Base-by-base conservation (phyloP, 2,329 filamentous ascomycete genomes). In the Sphaerulina populicola region DNA sequence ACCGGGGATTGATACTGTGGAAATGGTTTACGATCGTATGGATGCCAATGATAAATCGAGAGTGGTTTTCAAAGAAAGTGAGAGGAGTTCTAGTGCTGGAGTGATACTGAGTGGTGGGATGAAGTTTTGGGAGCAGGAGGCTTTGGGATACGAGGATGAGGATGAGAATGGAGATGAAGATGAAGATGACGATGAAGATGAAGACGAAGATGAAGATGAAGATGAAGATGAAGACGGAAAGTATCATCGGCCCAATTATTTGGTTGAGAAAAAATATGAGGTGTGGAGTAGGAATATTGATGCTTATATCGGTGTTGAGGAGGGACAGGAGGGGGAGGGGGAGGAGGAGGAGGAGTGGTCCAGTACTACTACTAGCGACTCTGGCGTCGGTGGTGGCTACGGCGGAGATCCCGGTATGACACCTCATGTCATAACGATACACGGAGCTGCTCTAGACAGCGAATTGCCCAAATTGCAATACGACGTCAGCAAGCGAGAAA, bases 21-120 rank as follows among this genome's bases (percentile, higher is more conserved):
- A 44, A 7, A 44, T 44, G 42, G 6, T 15, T 15, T 44, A 2
- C 12, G 42, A 44, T 21, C 42, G 42, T 10, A n/a, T 44, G n/a
- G 42, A 44, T 18, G n/a, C 27, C n/a, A 14, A 44, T 14, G n/a
- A 44, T 29, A 7, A 21, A 35, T 14, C 29, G 11, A 31, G 42
- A 44, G 29, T 14, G 31, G 31, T 44, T 9, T 44, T 44, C 42
- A 44, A 44, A 35, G 42, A 44, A 27, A 27, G 27, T n/a, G 27
- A 44, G 2, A 11, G 38, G 14, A 18, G 38, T 7, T 6, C 23
- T 40, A 5, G 10, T 40, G 38, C 38, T 11, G 21, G 23, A 9
- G 3, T 11, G 42, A 44, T 14, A 29, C 31, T 14, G 42, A 33
- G n/a, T 44, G 35, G 27, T 18, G 15, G 27, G 30, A n/a, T n/a